Base-by-base conservation (phyloP, 306 rosid genomes). In the Leucaena leucocephala region DNA sequence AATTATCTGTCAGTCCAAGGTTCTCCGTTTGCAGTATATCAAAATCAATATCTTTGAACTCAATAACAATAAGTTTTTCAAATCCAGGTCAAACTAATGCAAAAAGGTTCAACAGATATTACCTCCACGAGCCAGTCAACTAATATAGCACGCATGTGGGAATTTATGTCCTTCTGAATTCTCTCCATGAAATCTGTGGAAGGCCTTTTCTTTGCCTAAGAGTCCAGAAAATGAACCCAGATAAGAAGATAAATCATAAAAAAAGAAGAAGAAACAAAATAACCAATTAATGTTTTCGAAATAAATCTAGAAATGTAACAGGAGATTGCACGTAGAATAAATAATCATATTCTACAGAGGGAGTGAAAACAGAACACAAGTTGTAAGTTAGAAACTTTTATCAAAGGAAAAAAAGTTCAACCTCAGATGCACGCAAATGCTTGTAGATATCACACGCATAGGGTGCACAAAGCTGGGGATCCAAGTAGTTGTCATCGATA, bases 41-140 rank as follows among this genome's bases (percentile, higher is more conserved):
- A 27, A 22, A 50, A 44, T 21, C 55, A 21, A 68, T 44, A 19
- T 19, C 19, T 42, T 44, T 43, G 15, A 43, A 19, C 35, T 19
- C 42, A 48, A 12, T 2, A 19, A 43, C 42, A 48, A 12, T 2
- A 19, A 43, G 36, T 43, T 68, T 43, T 54, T 54, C 54, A 15
- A 19, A 58, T 58, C 8, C 38, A 58, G 1, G 6, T 9, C 8
- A 42, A 43, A 43, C 43, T 4, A 42, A 4, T 19, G 19, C 54
- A 68, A 43, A 43, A 42, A 22, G 52, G 35, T 67, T 22, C 58
- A 13, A 15, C 58, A 70, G 17, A 70, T 68, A 44, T 77, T 85
- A 93, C 98, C 97, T 93, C 97, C 68, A 91, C 97, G 52, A 91
- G 97, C 98, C 98, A 93, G 76, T 93, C 94, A 69, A 93, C 75